Evolutionary conservation across 768 basidiomycete genomes (phyloP), one percentile per base, ranked within the genome.

Genomic region (Pleurotus ostreatus): DNA sequence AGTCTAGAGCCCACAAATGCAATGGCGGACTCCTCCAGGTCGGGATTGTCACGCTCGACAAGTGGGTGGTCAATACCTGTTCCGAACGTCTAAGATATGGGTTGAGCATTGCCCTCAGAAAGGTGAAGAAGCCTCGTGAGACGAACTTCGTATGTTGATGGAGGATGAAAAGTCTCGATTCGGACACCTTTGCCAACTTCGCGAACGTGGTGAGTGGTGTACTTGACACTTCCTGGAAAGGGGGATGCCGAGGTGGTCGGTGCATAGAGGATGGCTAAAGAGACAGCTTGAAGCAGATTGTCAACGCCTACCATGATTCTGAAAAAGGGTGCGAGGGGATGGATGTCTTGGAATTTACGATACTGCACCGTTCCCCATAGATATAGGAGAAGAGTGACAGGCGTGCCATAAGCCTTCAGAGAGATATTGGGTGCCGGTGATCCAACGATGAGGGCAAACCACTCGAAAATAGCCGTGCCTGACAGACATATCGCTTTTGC

Each of bases 121-220:
- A 54, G 8, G 15, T 13, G 12, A 7, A 46, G 15, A 30, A 38
- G 26, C 59, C 40, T 47, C 30, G 11, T 11, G 30, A 11, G 3
- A 34, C 30, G 8, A 11, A 72, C 74, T 65, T 74, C 65, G 56
- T 64, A 74, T 5, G 66, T 69, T 34, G 71, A 71, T 12, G 59
- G 59, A 7, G 74, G 74, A 59, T 74, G 71, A 66, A 66, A 76
- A 11, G 62, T 59, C 56, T 71, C 69, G 30, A 76, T 48, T 60
- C 66, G 59, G 30, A 71, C 41, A 16, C 65, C 67, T 18, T 66
- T 65, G 12, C 64, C 65, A 43, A 76, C 56, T 44, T 61, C 55
- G 26, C 68, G 67, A 11, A 55, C 57, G 16, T 68, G 63, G 55
- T 72, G 71, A 4, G 73, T 73, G 2, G 66, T 60, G 57, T 68